A percentile compares a stretch with the other conserved stretches of the same genome.
These are phyloP conservation scores for Mucor indicus DNA, from an alignment of 371 early-diverging fungal species.

Conservation along the genomic window DNA sequence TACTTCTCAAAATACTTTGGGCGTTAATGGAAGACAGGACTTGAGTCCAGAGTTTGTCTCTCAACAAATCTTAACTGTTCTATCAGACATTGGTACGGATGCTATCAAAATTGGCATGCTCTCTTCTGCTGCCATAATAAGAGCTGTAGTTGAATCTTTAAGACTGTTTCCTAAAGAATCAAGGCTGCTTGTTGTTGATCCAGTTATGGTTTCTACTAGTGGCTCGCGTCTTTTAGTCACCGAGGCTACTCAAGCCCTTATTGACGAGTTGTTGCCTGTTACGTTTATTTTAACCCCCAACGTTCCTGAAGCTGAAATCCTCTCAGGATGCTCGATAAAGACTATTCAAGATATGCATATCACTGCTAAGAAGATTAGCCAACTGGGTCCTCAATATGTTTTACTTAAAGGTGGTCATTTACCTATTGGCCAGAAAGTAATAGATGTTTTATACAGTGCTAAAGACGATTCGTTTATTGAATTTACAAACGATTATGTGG, in stretches of 20 bases:
- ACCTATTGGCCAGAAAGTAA: slow-evolving; percentile 41
- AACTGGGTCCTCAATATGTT: slow-evolving; percentile 53
- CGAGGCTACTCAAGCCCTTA: slow-evolving; percentile 60
- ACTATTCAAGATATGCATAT: slow-evolving; percentile 49
- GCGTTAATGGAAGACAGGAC: slow-evolving; percentile 68
- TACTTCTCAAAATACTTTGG: slow-evolving; percentile 82
- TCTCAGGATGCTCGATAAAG: slow-evolving; percentile 41
- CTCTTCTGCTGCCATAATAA: slow-evolving; percentile 60
- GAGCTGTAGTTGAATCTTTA: slow-evolving; percentile 48
- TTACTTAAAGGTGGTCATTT: slow-evolving; percentile 84
- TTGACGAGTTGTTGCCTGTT: slow-evolving; percentile 60
- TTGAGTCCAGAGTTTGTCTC: slow-evolving; percentile 63
- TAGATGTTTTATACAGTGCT: slow-evolving; percentile 68
- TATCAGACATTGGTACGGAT: slow-evolving; percentile 74
- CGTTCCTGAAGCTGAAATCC: slow-evolving; percentile 75
- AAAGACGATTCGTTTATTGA: slow-evolving; percentile 29
- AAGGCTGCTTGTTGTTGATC: slow-evolving; percentile 68
- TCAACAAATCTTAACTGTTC: slow-evolving; percentile 69
- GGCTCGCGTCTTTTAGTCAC: slow-evolving; percentile 62
- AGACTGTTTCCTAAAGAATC: slow-evolving; percentile 26
- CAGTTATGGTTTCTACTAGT: slow-evolving; percentile 85
- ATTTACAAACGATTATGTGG: slow-evolving; percentile 53
- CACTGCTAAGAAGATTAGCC: slow-evolving; percentile 51
- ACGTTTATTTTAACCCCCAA: slow-evolving; percentile 77
- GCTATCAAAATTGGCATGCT: slow-evolving; percentile 89